Base-by-base conservation (phyloP, 768 basidiomycete genomes). In the Dendrothele bispora region DNA sequence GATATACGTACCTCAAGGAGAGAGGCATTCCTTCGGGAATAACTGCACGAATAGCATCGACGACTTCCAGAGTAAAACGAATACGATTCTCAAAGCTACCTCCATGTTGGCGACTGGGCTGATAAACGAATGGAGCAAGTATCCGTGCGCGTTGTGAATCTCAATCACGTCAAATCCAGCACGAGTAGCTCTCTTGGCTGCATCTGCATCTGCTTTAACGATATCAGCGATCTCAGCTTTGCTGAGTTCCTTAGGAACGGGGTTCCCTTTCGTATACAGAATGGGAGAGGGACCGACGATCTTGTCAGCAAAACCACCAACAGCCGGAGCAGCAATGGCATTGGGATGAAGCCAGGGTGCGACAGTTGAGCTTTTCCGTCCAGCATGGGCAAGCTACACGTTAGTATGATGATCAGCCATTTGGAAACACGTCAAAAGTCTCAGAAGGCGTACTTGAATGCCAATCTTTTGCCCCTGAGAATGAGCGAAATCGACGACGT, bases 71-170 rank as follows among this genome's bases (percentile, higher is more conserved):
- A 8, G 75, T 71, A 27, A 91, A 67, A 8, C 86, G 71, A 15
- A 69, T 76, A 17, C 88, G 73, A 57, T 87, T 89, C 63, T 87
- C 84, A 48, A 87, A 78, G 54, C 75, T 78, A 2, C 87, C 87
- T 1, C 86, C 86, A 55, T 86, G 69, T 87, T 87, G 49, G 72
- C 67, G 3, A 64, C 61, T 0, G 87, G 86, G 47, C 79, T 82
- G 39, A 80, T 40, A 67, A 89, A 90, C 15, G 65, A 61, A 49
- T 70, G 68, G 4, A 85, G 46, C 15, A 85, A 63, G 59, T 83
- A 85, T 25, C 83, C 84, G 50, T 87, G 84, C 3, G 80, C 83
- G 48, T 69, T 73, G 56, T 87, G 84, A 29, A 86, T 77, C 58
- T 86, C 84, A 20, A 82, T 68, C 38, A 72, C 74, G 55, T 82